Conservation (phyloP, 2,329 filamentous ascomycete genomes). For the Fusarium tuaranense region DNA sequence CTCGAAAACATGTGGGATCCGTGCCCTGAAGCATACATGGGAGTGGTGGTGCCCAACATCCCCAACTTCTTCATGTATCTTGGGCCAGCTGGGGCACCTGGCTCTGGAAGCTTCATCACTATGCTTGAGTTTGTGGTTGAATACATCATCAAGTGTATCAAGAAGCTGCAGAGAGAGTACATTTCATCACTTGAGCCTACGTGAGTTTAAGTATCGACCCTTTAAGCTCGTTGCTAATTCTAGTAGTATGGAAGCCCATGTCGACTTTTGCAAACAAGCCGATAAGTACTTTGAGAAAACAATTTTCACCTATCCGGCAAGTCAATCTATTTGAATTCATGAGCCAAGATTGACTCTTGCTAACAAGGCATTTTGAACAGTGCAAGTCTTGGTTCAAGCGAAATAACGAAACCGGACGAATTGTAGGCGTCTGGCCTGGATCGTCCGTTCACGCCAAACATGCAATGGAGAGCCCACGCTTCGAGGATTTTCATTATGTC, state of each 20-base stretch:
- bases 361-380: background rate
- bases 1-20: background rate
- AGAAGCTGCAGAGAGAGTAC: constrained; percentile 6
- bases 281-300: constrained; percentile 2
- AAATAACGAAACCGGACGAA: background rate
- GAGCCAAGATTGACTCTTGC: background rate
- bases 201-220: background rate
- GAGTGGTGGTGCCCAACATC: constrained; percentile 2
- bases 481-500: background rate
- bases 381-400: constrained; percentile 3
- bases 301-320: background rate
- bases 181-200: background rate
- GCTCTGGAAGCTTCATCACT: constrained; percentile 5
- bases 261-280: background rate
- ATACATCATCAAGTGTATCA: constrained; percentile 10
- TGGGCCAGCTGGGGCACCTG: constrained; percentile 1
- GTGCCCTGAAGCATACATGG: constrained; percentile 12
- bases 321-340: background rate
- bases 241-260: background rate
- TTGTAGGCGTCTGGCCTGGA: background rate
- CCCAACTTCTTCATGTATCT: constrained; percentile 19
- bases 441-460: background rate
- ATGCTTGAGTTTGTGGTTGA: constrained; percentile 11
- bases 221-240: background rate
- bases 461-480: background rate